Percentiles rank a stretch among this genome's conserved stretches.
phyloP scores from a whole-genome alignment of 2,329 filamentous ascomycete species.

The Orbilia javanica region DNA sequence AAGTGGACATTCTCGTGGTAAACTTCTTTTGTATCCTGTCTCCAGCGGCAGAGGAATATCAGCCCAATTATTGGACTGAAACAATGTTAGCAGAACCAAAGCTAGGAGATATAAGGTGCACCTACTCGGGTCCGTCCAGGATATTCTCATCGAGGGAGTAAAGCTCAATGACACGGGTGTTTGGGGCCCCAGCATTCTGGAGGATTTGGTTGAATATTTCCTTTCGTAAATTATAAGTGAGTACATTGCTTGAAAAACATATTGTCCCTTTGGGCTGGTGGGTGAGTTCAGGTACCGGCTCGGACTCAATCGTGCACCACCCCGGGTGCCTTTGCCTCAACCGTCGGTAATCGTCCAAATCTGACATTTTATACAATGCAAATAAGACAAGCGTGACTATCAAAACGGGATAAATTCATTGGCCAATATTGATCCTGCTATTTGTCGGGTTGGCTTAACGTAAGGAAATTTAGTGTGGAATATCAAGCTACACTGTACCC shows the following conservation, averaged over 20 bases:
- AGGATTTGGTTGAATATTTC: constrained; percentile 89
- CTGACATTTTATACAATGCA: constrained; percentile 24
- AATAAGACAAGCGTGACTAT: too few species aligned
- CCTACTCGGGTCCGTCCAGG: constrained; percentile 74
- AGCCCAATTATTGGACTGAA: constrained; percentile 80
- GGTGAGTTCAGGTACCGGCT: constrained; percentile 46
- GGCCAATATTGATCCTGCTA: too few species aligned
- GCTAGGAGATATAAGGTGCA: not conserved
- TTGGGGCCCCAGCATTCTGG: constrained; percentile 79
- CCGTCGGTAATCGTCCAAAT: constrained; percentile 25
- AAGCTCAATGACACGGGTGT: constrained; percentile 81
- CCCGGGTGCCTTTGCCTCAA: constrained; percentile 45
- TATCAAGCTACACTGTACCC: too few species aligned
- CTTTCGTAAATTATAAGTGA: constrained; percentile 66
- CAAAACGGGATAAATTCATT: too few species aligned
- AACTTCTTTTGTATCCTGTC: constrained; percentile 68
- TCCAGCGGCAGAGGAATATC: constrained; percentile 87
- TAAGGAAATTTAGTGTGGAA: too few species aligned
- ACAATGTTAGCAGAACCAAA: constrained; percentile 6
- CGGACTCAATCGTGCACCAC: constrained; percentile 61
- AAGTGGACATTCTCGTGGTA: not conserved
- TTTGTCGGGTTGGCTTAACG: too few species aligned
- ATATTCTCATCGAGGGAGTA: constrained; percentile 77
- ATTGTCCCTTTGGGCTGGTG: not conserved
- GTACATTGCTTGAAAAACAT: not conserved